Evolutionary conservation across 352 stramenopile genomes (phyloP).

Genomic region (Sclerospora graminicola): DNA sequence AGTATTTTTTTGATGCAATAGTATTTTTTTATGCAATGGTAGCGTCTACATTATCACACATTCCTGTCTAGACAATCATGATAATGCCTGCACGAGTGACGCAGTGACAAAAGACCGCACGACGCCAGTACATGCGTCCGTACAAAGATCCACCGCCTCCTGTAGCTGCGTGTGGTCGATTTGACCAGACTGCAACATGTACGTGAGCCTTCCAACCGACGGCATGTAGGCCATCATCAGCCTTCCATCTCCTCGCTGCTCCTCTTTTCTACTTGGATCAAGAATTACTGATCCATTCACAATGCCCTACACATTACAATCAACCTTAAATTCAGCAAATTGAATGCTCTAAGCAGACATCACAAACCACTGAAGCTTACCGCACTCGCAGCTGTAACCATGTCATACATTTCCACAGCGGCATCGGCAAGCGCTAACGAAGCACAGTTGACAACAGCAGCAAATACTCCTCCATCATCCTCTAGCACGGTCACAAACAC

Average conservation of each 20-base stretch:
- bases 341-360: background rate
- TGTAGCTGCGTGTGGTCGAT: slow-evolving; percentile 70
- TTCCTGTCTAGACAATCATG: slow-evolving; percentile 3
- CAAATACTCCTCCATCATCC: slow-evolving; percentile 73
- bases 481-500: slow-evolving; percentile 85
- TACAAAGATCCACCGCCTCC: slow-evolving; percentile 82
- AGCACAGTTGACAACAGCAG: slow-evolving; percentile 76
- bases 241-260: slow-evolving; percentile 42
- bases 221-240: slow-evolving; percentile 84
- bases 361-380: slow-evolving; percentile 15
- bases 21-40: no score
- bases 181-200: slow-evolving; percentile 80
- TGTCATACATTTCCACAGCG: slow-evolving; percentile 88
- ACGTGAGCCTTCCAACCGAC: slow-evolving; percentile 65
- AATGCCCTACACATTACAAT: slow-evolving; percentile 25
- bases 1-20: no score
- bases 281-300: slow-evolving; percentile 46
- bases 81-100: slow-evolving; percentile 42
- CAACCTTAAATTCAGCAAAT: background rate
- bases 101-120: slow-evolving; percentile 44
- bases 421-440: slow-evolving; percentile 84
- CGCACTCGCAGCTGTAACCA: slow-evolving; percentile 73
- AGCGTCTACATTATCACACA: no score
- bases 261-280: slow-evolving; percentile 64
- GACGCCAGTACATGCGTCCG: slow-evolving; percentile 59